Conservation (phyloP, 345 rosid genomes). For the Gossypioides kirkii region DNA sequence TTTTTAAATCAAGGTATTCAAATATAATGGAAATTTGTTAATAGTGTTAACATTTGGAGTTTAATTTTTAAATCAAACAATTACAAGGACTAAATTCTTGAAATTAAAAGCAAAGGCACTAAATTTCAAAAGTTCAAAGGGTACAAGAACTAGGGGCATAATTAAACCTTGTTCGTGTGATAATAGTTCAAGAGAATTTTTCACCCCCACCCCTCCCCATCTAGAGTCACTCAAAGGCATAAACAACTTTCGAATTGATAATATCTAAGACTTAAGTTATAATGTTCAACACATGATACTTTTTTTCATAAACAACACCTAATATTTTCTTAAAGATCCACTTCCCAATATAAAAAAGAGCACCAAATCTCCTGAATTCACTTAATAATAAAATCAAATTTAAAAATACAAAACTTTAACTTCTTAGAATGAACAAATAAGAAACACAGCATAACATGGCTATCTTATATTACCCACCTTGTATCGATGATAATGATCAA, state of each 20-base stretch:
- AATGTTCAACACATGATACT: background rate
- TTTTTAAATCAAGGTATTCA: too few species aligned
- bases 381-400: background rate
- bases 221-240: background rate
- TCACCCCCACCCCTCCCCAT: background rate
- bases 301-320: background rate
- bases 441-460: background rate
- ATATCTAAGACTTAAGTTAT: background rate
- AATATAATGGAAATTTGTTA: too few species aligned
- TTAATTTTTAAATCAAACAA: too few species aligned
- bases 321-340: background rate
- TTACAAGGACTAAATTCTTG: too few species aligned
- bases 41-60: too few species aligned
- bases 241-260: background rate
- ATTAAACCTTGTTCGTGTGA: too few species aligned
- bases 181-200: background rate
- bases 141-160: too few species aligned
- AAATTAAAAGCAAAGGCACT: too few species aligned
- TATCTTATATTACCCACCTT: conserved; percentile 33
- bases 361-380: background rate
- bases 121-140: too few species aligned
- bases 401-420: background rate
- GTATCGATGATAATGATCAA: conserved; percentile 57
- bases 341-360: background rate
- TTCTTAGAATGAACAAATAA: background rate